phyloP scores from a whole-genome alignment of 2,329 filamentous ascomycete species.

The Penicillium sp. region DNA sequence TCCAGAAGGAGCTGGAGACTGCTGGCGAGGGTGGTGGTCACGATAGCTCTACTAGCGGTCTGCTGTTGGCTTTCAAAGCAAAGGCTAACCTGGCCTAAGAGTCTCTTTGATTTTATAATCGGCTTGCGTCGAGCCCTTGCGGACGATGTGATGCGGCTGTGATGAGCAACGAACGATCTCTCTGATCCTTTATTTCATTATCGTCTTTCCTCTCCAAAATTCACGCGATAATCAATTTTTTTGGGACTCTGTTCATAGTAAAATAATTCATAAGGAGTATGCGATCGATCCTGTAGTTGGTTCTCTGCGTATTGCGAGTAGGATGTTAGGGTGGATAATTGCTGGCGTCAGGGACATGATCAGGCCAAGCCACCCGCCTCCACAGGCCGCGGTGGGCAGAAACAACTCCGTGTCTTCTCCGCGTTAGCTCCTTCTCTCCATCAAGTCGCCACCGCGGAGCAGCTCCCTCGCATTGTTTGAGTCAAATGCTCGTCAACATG shows the following conservation, averaged over 20 bases:
- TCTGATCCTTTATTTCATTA: slow-evolving; percentile 11
- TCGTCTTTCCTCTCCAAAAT: slow-evolving; percentile 12
- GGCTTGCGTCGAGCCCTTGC: slow-evolving; percentile 10
- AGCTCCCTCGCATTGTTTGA: slow-evolving; percentile 1
- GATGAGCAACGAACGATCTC: slow-evolving; percentile 31
- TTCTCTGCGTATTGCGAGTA: background rate
- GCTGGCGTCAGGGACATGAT: background rate
- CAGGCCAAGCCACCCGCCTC: slow-evolving; percentile 10
- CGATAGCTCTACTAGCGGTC: slow-evolving; percentile 83
- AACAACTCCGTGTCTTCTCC: slow-evolving; percentile 24
- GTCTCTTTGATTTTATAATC: slow-evolving; percentile 1
- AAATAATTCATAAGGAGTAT: background rate
- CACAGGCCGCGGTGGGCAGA: slow-evolving; percentile 22
- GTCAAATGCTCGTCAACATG: slow-evolving; percentile 16
- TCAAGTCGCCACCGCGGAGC: slow-evolving; percentile 23
- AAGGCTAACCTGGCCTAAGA: slow-evolving; percentile 56
- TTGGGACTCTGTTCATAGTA: background rate
- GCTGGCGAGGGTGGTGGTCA: slow-evolving; percentile 72
- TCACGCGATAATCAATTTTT: slow-evolving; percentile 3
- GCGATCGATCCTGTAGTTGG: background rate
- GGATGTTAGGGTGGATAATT: background rate
- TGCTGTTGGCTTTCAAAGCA: slow-evolving; percentile 93
- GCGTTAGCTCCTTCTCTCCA: slow-evolving; percentile 12
- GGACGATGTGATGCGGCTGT: slow-evolving; percentile 21
- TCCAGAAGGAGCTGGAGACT: slow-evolving; percentile 78